Percentiles rank a stretch among this genome's conserved stretches.
Evolutionary conservation across 2,329 filamentous ascomycete genomes (phyloP).

Genomic region (Chalaropsis thielavioides): DNA sequence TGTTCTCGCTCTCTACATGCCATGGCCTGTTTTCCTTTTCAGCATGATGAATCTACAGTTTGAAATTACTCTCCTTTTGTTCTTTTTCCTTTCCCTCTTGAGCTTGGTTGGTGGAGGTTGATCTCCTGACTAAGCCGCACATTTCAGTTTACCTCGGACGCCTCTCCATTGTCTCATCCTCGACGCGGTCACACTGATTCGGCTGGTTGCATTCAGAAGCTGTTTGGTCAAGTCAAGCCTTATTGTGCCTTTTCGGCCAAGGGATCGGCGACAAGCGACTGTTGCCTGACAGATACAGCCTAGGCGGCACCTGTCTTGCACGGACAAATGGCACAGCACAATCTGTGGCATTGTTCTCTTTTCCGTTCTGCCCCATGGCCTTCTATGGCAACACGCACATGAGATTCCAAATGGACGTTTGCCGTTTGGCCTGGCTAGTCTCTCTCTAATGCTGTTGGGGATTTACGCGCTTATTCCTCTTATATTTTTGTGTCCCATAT

Average conservation of each 20-base stretch:
- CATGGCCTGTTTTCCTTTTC: neutral
- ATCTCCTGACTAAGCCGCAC: neutral
- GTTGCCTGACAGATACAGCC: too few species aligned
- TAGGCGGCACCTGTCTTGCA: too few species aligned
- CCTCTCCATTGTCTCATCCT: neutral
- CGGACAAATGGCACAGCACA: too few species aligned
- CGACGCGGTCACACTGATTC: neutral
- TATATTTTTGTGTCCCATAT: neutral
- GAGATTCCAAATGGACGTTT: too few species aligned
- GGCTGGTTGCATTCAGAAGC: neutral
- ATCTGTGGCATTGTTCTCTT: too few species aligned
- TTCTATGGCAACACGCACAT: too few species aligned
- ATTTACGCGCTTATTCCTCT: neutral
- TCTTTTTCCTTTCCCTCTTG: neutral
- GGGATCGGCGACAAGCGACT: too few species aligned
- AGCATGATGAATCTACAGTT: neutral
- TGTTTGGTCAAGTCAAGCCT: neutral
- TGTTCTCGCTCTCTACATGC: neutral
- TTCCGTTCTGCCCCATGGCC: too few species aligned
- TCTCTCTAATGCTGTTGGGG: too few species aligned
- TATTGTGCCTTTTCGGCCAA: neutral
- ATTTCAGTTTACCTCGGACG: neutral
- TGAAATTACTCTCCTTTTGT: neutral
- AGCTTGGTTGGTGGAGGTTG: neutral
- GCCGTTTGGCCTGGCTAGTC: too few species aligned